Evolutionary conservation across 768 basidiomycete species (phyloP).

Genomic region (Tephrocybe sp.): DNA sequence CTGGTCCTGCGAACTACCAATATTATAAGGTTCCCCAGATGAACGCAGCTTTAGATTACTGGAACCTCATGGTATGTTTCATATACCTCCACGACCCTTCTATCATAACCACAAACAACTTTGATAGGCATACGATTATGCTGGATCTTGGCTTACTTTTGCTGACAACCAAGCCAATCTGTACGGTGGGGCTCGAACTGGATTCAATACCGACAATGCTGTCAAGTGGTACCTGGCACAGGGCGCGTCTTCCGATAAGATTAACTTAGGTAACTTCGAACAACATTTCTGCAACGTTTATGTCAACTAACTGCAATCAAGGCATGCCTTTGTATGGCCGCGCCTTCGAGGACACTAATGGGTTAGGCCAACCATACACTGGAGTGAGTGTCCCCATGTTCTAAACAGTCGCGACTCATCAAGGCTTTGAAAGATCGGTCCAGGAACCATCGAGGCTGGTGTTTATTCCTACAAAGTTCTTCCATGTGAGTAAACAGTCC

Average conservation of each 20-base stretch:
- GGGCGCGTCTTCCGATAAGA: conserved; percentile 66
- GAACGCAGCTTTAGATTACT: conserved; percentile 66
- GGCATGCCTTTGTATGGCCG: conserved; percentile 83
- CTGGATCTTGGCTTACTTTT: conserved; percentile 74
- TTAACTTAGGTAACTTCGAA: conserved; percentile 54
- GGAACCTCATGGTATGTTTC: conserved; percentile 76
- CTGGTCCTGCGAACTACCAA: conserved; percentile 59
- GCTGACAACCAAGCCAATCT: conserved; percentile 62
- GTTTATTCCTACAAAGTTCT: conserved; percentile 78
- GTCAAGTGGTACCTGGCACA: conserved; percentile 57
- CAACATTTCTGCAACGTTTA: neutral
- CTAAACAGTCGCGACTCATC: neutral
- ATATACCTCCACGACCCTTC: neutral
- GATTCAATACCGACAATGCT: conserved; percentile 67
- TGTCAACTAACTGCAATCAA: conserved; percentile 16
- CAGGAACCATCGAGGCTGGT: conserved; percentile 68
- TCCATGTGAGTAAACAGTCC: conserved; percentile 40
- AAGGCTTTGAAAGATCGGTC: conserved; percentile 51
- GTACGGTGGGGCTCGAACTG: conserved; percentile 62
- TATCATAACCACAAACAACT: no score
- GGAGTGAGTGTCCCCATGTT: conserved; percentile 44
- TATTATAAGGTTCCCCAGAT: conserved; percentile 62
- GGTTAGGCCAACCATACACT: conserved; percentile 65
- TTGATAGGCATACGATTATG: conserved; percentile 75
- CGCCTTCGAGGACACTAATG: conserved; percentile 69